Conservation (phyloP, 108 stramenopile genomes). For the Chaetoceros muelleri region DNA sequence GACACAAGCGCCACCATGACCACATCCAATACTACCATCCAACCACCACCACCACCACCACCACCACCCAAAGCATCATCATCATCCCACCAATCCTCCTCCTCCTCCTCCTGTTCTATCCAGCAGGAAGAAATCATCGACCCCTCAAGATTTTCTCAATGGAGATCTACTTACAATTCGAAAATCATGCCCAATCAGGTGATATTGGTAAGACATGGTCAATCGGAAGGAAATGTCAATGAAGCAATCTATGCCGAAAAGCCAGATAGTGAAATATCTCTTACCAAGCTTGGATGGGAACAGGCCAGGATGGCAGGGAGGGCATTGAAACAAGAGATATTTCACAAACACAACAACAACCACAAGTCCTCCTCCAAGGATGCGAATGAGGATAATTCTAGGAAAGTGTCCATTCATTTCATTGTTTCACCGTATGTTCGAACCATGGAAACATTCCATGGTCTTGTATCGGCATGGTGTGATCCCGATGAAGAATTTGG, state of each 20-base stretch:
- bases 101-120: no score
- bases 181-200: constrained; percentile 71
- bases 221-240: constrained; percentile 73
- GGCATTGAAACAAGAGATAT: constrained; percentile 41
- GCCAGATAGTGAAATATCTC: constrained; percentile 75
- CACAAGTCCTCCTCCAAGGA: no score
- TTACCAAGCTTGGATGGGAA: constrained; percentile 76
- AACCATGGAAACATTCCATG: constrained; percentile 86
- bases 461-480: constrained; percentile 70
- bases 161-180: constrained; percentile 53
- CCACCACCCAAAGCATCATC: no score
- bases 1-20: no score
- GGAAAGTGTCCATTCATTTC: constrained; percentile 74
- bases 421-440: constrained; percentile 78
- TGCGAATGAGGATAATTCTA: constrained; percentile 9
- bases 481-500: constrained; percentile 57
- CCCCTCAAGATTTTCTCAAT: neutral
- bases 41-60: no score
- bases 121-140: no score
- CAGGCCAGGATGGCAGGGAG: constrained; percentile 60
- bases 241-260: constrained; percentile 60
- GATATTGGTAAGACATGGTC: constrained; percentile 75
- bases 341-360: no score
- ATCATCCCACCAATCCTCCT: no score
- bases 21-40: no score